Conservation (phyloP, 2,329 filamentous ascomycete genomes). For the Dothideomycetes sp. region DNA sequence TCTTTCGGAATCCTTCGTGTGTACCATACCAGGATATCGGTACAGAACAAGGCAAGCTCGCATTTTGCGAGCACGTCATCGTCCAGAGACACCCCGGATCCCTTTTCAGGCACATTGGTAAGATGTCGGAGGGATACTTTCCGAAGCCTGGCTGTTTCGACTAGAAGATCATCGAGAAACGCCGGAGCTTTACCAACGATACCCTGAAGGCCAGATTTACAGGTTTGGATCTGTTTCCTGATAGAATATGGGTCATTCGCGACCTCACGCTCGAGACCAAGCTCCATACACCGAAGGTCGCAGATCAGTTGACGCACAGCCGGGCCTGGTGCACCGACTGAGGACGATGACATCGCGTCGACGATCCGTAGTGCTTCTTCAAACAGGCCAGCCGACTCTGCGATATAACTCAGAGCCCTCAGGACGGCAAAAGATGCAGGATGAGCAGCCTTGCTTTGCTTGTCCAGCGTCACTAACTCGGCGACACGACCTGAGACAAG, state of each 20-base stretch:
- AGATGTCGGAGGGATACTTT: not conserved
- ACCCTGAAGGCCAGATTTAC: not conserved
- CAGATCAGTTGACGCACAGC: not conserved
- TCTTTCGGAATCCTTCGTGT: not conserved
- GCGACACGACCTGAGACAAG: not conserved
- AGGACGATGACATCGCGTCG: not conserved
- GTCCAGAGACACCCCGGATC: not conserved
- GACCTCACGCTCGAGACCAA: not conserved
- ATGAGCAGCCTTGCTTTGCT: not conserved
- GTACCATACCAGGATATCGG: not conserved
- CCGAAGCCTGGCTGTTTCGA: conserved; percentile 2
- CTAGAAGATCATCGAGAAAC: not conserved
- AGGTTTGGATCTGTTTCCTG: not conserved
- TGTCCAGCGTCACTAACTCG: not conserved
- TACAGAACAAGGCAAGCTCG: not conserved
- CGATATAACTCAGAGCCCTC: not conserved
- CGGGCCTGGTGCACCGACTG: not conserved
- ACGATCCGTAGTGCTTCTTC: conserved; percentile 1
- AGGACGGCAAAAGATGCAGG: not conserved
- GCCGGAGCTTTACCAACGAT: not conserved
- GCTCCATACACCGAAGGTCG: not conserved
- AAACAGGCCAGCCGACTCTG: conserved; percentile 1
- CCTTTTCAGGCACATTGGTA: not conserved
- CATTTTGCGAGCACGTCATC: not conserved
- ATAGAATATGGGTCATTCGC: not conserved